Percentiles rank a stretch among this genome's conserved stretches.
Conservation (phyloP, 2,329 filamentous ascomycete genomes). For the Colletotrichum sidae region DNA sequence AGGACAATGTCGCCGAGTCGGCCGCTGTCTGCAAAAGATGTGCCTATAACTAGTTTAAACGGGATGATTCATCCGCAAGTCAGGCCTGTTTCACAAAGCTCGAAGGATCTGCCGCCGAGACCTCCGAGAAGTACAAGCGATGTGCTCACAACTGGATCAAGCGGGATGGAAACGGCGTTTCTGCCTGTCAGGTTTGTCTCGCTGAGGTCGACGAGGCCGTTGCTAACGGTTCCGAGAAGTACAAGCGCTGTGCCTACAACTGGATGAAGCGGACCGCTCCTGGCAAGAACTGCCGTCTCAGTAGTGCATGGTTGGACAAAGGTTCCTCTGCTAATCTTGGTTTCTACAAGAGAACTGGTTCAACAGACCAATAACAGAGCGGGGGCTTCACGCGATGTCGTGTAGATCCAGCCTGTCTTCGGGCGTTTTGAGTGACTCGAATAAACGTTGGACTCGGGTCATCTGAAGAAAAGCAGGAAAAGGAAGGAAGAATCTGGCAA, state of each 20-base stretch:
- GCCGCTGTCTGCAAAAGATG: slow-evolving; percentile 3
- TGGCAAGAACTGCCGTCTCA: not conserved
- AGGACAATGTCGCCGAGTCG: slow-evolving; percentile 3
- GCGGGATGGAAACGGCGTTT: not conserved
- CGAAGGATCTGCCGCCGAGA: not conserved
- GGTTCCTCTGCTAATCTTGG: not conserved
- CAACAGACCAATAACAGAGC: not conserved
- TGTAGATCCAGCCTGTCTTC: not conserved
- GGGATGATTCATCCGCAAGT: not conserved
- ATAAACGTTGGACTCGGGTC: not conserved
- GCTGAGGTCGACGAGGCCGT: not conserved
- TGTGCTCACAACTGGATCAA: slow-evolving; percentile 7
- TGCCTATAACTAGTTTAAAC: not conserved
- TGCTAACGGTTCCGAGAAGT: not conserved
- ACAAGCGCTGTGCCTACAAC: slow-evolving; percentile 6
- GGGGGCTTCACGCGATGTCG: not conserved
- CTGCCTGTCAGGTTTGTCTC: slow-evolving; percentile 1
- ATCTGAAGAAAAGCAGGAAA: too few relatives aligned
- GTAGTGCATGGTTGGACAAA: not conserved
- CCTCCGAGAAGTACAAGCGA: slow-evolving; percentile 3
- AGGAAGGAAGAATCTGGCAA: too few relatives aligned
- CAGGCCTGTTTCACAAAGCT: not conserved
- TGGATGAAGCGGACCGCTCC: not conserved
- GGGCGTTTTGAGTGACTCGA: not conserved
- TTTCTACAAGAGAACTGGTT: not conserved